Evolutionary conservation across 352 stramenopile species (phyloP), one percentile per base, ranked within the genome.

Genomic region (Phytophthora melonis): DNA sequence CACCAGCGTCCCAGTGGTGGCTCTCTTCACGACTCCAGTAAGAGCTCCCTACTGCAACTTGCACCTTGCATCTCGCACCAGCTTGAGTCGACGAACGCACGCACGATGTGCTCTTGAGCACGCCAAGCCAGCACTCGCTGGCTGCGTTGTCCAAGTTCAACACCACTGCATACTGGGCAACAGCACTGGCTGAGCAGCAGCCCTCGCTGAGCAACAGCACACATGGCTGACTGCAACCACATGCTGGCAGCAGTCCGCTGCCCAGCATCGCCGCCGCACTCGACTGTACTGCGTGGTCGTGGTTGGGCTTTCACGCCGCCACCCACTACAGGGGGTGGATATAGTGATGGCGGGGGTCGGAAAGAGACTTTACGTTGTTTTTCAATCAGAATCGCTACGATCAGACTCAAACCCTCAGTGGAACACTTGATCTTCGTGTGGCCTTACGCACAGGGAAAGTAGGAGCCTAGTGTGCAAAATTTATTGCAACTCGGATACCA

Each of bases 291-390:
- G 18, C 47, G 47, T 71, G 64, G 63, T 63, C 63, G 18, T 62
- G 43, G 54, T 58, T 63, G 63, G 41, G 25, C 25, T 57, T 62
- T 71, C 16, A 62, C 21, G 36, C 49, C 41, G 7, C 23, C 10
- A 66, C 63, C 57, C 27, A 67, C 74, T 59, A 78, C 79, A 70
- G 6, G n/a, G n/a, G n/a, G n/a, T n/a, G 25, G 25, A 27, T 27
- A 27, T 27, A 27, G 25, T 27, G 25, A 27, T 27, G 25, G 25
- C 25, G 25, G 25, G 25, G 25, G 25, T 27, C 25, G 25, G 25
- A 27, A 27, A 27, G 25, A 27, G 25, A 27, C 25, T 27, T 27
- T 27, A 27, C 25, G 25, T 27, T 27, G 25, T 27, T 27, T 27
- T 27, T 27, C 1, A 27, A 27, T 27, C 25, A 27, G 25, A 27